phyloP scores from a whole-genome alignment of 495 filamentous ascomycete genomes.

The Hypoxylon subgilvum region DNA sequence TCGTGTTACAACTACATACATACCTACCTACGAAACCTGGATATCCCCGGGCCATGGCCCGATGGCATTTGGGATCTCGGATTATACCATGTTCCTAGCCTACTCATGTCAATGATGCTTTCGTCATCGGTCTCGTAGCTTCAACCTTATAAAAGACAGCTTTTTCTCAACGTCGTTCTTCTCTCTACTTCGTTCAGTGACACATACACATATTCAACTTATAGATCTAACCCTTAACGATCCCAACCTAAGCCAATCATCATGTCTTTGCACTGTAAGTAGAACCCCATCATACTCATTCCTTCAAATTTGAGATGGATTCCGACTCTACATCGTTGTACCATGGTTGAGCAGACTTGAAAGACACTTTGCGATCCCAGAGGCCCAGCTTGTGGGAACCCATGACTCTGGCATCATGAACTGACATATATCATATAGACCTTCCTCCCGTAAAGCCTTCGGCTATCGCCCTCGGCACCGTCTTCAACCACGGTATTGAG shows the following conservation, averaged over 20 bases:
- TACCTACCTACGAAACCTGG: conserved; percentile 6
- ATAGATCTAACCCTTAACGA: neutral
- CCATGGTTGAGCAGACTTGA: neutral
- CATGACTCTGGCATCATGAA: neutral
- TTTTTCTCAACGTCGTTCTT: conserved; percentile 24
- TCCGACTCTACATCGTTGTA: too few relatives aligned
- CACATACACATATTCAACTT: conserved; percentile 6
- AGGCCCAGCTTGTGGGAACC: neutral
- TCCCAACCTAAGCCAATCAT: conserved; percentile 24
- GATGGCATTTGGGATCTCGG: conserved; percentile 10
- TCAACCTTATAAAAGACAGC: conserved; percentile 35
- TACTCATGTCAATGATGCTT: conserved; percentile 18
- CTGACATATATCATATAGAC: conserved; percentile 59
- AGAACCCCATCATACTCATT: neutral
- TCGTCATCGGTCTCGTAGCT: conserved; percentile 33
- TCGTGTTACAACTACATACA: neutral
- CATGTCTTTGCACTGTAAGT: conserved; percentile 68
- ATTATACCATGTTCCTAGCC: conserved; percentile 23
- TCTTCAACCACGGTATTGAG: conserved; percentile 83
- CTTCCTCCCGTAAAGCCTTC: conserved; percentile 97
- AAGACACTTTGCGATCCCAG: neutral
- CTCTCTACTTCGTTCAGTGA: neutral
- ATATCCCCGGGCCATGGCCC: too few relatives aligned
- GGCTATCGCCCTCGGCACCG: conserved; percentile 91
- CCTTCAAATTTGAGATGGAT: neutral